Percentiles rank a stretch among this genome's conserved stretches.
phyloP scores from a whole-genome alignment of 768 basidiomycete species.

The Mrakia frigida region DNA sequence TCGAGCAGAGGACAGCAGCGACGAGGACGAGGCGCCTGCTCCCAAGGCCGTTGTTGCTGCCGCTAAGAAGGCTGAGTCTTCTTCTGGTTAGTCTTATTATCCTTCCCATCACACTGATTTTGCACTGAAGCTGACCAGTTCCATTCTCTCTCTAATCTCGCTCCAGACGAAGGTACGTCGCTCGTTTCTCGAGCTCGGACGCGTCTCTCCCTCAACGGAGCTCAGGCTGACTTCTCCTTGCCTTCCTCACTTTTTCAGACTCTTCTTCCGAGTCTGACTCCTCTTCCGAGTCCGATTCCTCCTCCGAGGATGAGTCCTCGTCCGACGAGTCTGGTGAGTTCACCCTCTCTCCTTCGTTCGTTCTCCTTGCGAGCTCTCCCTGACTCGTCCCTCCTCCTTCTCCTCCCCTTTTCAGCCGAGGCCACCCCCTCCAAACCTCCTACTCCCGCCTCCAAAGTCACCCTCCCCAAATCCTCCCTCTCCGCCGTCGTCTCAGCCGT shows the following conservation, averaged over 20 bases:
- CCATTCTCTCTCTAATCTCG: too few species aligned
- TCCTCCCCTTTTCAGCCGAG: background rate
- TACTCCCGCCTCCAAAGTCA: background rate
- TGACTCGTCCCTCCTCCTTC: background rate
- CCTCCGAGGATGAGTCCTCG: constrained; percentile 31
- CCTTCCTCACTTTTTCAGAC: background rate
- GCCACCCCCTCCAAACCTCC: constrained; percentile 9
- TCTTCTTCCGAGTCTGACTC: constrained; percentile 12
- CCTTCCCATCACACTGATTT: background rate
- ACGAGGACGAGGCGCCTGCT: constrained; percentile 13
- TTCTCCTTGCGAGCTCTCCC: background rate
- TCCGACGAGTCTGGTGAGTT: constrained; percentile 16
- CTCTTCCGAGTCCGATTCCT: constrained; percentile 32
- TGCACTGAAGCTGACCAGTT: background rate
- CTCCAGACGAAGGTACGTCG: background rate
- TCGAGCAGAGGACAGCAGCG: background rate
- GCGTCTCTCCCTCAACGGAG: background rate
- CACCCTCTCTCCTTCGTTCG: background rate
- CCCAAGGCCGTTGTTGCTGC: background rate
- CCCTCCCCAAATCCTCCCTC: constrained; percentile 12
- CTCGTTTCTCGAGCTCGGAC: background rate
- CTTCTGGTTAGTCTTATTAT: background rate
- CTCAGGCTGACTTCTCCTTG: background rate
- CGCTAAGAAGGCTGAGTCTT: constrained; percentile 19
- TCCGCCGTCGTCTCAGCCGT: constrained; percentile 10